Evolutionary conservation across 805 yeast species (phyloP).

Genomic region (Saccharomycopsis sp.): DNA sequence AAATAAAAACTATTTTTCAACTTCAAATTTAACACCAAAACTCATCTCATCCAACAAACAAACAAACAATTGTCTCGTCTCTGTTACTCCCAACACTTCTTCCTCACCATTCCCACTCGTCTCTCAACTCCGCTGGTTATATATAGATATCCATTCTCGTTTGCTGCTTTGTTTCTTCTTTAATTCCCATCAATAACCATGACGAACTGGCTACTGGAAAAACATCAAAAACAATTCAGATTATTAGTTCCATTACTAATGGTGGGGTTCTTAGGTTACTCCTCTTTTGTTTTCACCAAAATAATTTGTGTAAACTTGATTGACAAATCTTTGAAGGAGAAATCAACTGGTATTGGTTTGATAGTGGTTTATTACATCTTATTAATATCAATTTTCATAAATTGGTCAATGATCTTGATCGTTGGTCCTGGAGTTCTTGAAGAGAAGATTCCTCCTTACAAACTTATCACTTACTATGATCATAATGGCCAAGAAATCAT

Average conservation of each 20-base stretch:
- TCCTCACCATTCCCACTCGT: too few species aligned
- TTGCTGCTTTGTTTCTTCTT: too few species aligned
- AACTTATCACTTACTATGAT: slow-evolving; percentile 12
- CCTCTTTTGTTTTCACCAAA: slow-evolving; percentile 10
- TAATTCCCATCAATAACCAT: too few species aligned
- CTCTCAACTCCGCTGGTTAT: too few species aligned
- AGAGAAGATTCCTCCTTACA: slow-evolving; percentile 12
- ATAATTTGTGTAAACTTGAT: slow-evolving; percentile 3
- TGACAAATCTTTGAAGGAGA: neutral
- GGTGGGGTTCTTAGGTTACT: slow-evolving; percentile 6
- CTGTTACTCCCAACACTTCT: too few species aligned
- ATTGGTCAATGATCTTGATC: slow-evolving; percentile 14
- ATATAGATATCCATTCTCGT: too few species aligned
- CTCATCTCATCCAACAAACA: too few species aligned
- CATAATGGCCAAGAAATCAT: slow-evolving; percentile 6
- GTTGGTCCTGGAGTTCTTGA: slow-evolving; percentile 13
- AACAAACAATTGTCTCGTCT: too few species aligned
- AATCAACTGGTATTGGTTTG: neutral
- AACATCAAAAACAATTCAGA: neutral
- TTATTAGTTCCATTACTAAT: slow-evolving; percentile 7
- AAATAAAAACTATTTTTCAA: too few species aligned
- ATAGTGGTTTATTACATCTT: slow-evolving; percentile 9
- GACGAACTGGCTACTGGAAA: too few species aligned
- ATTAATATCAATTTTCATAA: slow-evolving; percentile 3
- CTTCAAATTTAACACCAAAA: too few species aligned